phyloP scores from a whole-genome alignment of 345 rosid species.

The Populus alba region DNA sequence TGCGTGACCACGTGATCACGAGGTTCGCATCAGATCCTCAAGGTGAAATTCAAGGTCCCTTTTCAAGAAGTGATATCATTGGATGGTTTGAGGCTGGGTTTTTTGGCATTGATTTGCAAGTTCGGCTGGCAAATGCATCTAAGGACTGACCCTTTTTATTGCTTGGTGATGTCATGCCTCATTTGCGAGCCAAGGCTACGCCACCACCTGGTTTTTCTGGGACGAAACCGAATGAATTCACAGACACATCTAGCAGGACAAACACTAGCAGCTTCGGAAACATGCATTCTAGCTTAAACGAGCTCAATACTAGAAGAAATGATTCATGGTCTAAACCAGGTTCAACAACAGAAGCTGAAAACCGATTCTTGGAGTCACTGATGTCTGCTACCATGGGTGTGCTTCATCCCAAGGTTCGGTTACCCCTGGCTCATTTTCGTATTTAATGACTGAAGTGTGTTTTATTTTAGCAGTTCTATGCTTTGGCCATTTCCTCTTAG shows the following conservation, averaged over 20 bases:
- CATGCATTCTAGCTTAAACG: constrained; percentile 39
- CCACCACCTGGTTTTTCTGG: constrained; percentile 95
- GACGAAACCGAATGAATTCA: constrained; percentile 59
- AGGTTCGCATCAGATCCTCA: no score
- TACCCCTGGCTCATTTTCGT: no score
- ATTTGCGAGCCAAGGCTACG: constrained; percentile 86
- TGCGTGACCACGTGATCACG: no score
- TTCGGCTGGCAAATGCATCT: constrained; percentile 63
- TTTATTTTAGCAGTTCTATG: no score
- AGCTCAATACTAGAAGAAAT: constrained; percentile 49
- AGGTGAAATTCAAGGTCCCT: constrained; percentile 92
- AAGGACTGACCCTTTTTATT: constrained; percentile 62
- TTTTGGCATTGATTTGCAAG: constrained; percentile 90
- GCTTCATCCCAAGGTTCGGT: constrained; percentile 62
- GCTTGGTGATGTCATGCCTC: constrained; percentile 99
- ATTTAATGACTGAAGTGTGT: no score
- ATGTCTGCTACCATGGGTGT: constrained; percentile 61
- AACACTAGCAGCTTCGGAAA: constrained; percentile 49
- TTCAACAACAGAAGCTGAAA: constrained; percentile 76
- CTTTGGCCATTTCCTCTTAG: no score
- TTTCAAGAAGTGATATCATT: constrained; percentile 78
- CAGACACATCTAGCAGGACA: constrained; percentile 48
- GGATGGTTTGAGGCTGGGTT: constrained; percentile 99
- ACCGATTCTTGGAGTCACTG: constrained; percentile 87
- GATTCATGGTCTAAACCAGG: constrained; percentile 54